Evolutionary conservation across 1,139 yeast genomes (phyloP), one percentile per base, ranked within the genome.

Genomic region (Nakaseomyces nivariensis): DNA sequence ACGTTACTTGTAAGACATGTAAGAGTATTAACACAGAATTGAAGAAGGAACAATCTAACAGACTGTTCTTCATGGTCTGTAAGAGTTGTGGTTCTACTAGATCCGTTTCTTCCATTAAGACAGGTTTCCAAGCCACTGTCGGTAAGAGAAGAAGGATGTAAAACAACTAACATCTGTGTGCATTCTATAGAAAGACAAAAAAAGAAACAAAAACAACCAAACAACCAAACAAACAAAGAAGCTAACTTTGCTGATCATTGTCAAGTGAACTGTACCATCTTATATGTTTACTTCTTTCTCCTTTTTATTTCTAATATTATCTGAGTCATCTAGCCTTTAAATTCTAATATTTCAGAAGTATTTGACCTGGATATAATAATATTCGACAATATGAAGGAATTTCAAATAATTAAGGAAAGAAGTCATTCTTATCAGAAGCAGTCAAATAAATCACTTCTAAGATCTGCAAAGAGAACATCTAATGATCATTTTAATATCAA

Each of bases 41-140:
- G 69, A 87, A 85, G 77, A 89, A 96, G 74, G 98, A 92, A 73
- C 82, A 86, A 58, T 85, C 92, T 54, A 92, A 90, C 76, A 87
- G 99, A 77, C 80, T 92, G 73, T 95, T 87, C 76, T 92, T 92
- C 77, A 79, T 94, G 76, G 95, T 92, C 66, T 92, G 99, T 78
- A 90, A 90, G 68, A 88, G 96, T 51, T 92, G 99, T 78, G 98
- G 98, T 59, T 87, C 96, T 47, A 84, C 97, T 51, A 84, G 97
- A 75, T 89, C 97, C 48, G 99, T 92, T 54, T 83, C 95, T 58
- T 88, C 96, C 47, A 94, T 94, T 72, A 92, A 94, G 81, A 87
- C 97, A 50, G 99, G 99, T 82, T 92, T 88, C 95, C 97, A 90
- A 76, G 99, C 98, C 59, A 85, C 88, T 71, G 81, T 85, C 68